Evolutionary conservation across 2,329 filamentous ascomycete species (phyloP), one percentile per base, ranked within the genome.

Genomic region (Gnomoniopsis smithogilvyi): DNA sequence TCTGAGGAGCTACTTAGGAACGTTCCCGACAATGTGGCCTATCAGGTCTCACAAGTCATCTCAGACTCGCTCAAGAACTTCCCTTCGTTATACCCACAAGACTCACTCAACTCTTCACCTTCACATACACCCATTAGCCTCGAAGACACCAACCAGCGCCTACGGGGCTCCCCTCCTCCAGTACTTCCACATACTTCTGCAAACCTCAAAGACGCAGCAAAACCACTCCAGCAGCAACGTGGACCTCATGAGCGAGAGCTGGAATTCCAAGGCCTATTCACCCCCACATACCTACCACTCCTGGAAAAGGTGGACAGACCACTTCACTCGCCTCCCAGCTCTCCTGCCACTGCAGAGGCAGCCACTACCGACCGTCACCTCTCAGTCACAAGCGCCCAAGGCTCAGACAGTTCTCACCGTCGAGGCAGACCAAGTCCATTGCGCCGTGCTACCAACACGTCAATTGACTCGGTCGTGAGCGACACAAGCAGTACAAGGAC

Each of bases 181-280:
- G 64, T 73, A 52, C 71, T 76, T 43, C 74, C 70, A 63, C 72
- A 74, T 59, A 75, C 71, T 19, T 74, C 74, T 1, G 72, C 69
- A 45, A 66, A 64, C 7, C 70, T 73, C 11, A 69, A 71, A 46
- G 71, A 74, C 11, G 69, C 72, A 63, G 73, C 73, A 52, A 67
- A 74, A 64, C 46, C 47, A 17, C 15, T 24, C 11, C 30, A 21
- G 6, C 30, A 21, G 6, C 46, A 24, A 30, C 33, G 54, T 21
- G 78, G 75, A 66, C 77, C 78, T 53, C 80, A 80, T 72, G 80
- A 82, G 60, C 79, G 82, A 61, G 83, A 87, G 64, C 73, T 75
- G 67, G 84, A 87, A 64, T 81, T 88, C 63, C 79, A 80, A 63
- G 85, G 85, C 62, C 72, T 88, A 60, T 88, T 88, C 67, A 87